These are phyloP conservation scores for Peronospora belbahrii DNA, from an alignment of 352 stramenopile genomes.

Conservation along the genomic window DNA sequence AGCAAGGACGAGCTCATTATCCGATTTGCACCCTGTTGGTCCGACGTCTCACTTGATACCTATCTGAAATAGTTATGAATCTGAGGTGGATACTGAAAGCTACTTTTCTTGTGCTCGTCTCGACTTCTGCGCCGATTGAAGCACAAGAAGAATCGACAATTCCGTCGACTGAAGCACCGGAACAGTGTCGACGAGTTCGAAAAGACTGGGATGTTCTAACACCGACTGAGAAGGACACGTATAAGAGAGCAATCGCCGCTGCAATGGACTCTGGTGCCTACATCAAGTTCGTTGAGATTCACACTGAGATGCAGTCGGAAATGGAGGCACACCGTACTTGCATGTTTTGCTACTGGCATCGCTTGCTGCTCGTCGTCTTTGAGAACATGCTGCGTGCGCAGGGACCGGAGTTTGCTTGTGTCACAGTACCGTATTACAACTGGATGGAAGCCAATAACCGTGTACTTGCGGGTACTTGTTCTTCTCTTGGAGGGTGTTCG, in stretches of 20 bases:
- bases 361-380: slow-evolving; percentile 50
- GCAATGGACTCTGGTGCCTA: slow-evolving; percentile 50
- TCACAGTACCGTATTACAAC: slow-evolving; percentile 81
- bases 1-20: not conserved
- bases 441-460: slow-evolving; percentile 47
- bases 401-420: slow-evolving; percentile 40
- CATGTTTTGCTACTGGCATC: slow-evolving; percentile 84
- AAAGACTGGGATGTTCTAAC: slow-evolving; percentile 36
- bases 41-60: not conserved
- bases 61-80: slow-evolving; percentile 11
- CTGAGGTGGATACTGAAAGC: slow-evolving; percentile 1
- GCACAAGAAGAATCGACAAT: slow-evolving; percentile 15
- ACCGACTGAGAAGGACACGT: slow-evolving; percentile 29
- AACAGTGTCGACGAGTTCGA: slow-evolving; percentile 30
- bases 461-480: slow-evolving; percentile 30
- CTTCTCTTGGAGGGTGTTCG: slow-evolving; percentile 39
- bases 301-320: slow-evolving; percentile 51
- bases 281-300: slow-evolving; percentile 55
- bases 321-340: slow-evolving; percentile 46
- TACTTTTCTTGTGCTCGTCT: slow-evolving; percentile 3
- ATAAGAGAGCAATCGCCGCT: slow-evolving; percentile 35
- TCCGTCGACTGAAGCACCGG: not conserved
- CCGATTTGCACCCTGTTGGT: not conserved
- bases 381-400: slow-evolving; percentile 80
- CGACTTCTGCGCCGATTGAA: not conserved